Base-by-base conservation (phyloP, 2,329 filamentous ascomycete species). In the Talaromyces funiculosus region DNA sequence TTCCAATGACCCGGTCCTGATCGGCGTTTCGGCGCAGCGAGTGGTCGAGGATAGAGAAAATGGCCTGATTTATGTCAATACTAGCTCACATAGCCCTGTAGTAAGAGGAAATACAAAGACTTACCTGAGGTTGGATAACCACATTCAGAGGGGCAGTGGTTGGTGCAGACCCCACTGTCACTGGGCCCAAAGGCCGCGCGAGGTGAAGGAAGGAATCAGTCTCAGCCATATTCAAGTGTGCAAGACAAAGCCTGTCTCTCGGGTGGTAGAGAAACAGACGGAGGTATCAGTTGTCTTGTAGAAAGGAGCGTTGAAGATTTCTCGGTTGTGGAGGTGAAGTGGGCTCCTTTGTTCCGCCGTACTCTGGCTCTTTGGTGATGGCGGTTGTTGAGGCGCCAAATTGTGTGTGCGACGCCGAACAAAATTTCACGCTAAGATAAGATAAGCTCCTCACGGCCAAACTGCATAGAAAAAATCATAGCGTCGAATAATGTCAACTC, bases 1-100 rank as follows among this genome's bases (percentile, higher is more conserved):
- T 96, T 71, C 94, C 94, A 73, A 99, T 99, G 65, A 99, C 94
- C 73, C 94, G 90, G 71, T 94, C 91, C 73, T 94, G 92, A 77
- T 96, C 91, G 67, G 88, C 87, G 71, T 95, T 92, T 72, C 93
- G 88, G 78, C 94, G 90, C 67, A 93, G 86, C 67, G 93, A 92
- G 82, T 99, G 94, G 80, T 99, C 94, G 75, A 88, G 82, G 68
- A 88, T 78, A 63, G 83, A 84, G 80, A 87, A 87, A 61, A 88
- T 80, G 64, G 85, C 85, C 81, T 84, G 67, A 16, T 40, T 37
- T 29, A 7, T 29, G 22, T 31, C 16, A 7, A 31, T 18, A 31
- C 35, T 4, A 33, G 24, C 4, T 3, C 22, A 14, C 10, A 14
- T 20, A 14, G 18, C 18, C 6, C 20, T 20, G 10, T n/a, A 33